Evolutionary conservation across 441 rosid genomes (phyloP), one percentile per base, ranked within the genome.

Genomic region (Adansonia grandidieri): DNA sequence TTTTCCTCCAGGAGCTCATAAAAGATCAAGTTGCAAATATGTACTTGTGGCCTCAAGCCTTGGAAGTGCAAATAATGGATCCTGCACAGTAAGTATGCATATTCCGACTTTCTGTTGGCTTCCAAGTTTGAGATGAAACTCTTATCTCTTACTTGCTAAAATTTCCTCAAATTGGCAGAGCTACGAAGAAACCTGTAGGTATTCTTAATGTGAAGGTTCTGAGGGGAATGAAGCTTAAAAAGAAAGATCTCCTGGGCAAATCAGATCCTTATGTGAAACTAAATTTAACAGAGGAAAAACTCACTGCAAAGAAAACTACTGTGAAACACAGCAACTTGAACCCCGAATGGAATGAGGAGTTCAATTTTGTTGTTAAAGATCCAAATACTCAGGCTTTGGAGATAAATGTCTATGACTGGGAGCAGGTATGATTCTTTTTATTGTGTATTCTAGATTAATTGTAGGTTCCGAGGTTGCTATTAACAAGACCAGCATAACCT

Each of bases 311-410:
- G 82, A 96, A 94, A 80, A 91, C 98, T 51, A 84, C 87, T 44
- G 98, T 96, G 81, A 96, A 89, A 87, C 96, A 88, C 87, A 90
- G 87, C 82, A 94, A 94, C 87, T 86, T 96, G 82, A 96, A 96
- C 80, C 99, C 99, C 24, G 98, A 96, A 78, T 96, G 99, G 99
- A 92, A 96, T 73, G 97, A 96, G 85, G 98, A 96, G 75, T 93
- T 90, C 63, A 87, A 80, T 82, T 40, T 96, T 56, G 91, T 90
- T 60, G 90, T 94, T 63, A 93, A 89, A 84, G 98, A 94, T 76
- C 98, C 97, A 68, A 80, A 86, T 75, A 81, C 88, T 24, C 98
- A 96, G 82, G 89, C 84, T 20, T 47, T 93, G 45, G 88, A 85
- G 78, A 82, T 96, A 64, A 77, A 57, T 85, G 92, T 96, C 51